Evolutionary conservation across 768 basidiomycete species (phyloP).

Genomic region (Amanita jacksonii): DNA sequence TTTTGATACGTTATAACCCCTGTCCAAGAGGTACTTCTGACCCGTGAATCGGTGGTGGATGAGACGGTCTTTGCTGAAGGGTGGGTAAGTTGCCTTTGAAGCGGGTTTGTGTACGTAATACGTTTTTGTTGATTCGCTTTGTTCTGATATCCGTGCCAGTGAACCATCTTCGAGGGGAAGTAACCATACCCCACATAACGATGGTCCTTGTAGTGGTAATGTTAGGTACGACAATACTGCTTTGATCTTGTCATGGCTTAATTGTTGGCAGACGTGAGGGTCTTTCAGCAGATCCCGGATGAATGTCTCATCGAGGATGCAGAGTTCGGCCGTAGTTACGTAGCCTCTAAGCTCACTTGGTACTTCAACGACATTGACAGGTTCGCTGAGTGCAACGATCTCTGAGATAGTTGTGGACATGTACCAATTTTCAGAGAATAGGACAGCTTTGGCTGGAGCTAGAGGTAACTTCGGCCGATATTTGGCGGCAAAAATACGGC

Average conservation of each 20-base stretch:
- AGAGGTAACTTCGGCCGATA: conserved; percentile 12
- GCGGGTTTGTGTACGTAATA: conserved; percentile 21
- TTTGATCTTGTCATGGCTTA: conserved; percentile 15
- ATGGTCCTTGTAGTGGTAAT: conserved; percentile 18
- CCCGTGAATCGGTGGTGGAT: conserved; percentile 19
- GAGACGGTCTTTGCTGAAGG: conserved; percentile 19
- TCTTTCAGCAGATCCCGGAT: conserved; percentile 14
- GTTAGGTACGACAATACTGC: conserved; percentile 20
- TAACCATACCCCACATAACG: conserved; percentile 23
- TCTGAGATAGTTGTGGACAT: conserved; percentile 14
- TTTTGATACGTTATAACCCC: conserved; percentile 17
- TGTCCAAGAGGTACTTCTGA: conserved; percentile 11
- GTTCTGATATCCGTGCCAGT: conserved; percentile 18
- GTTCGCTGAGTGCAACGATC: conserved; percentile 15
- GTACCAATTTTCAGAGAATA: conserved; percentile 12
- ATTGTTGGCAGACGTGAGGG: conserved; percentile 6
- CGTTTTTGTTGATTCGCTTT: conserved; percentile 2
- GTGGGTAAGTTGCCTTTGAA: conserved; percentile 10
- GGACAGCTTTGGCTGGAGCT: conserved; percentile 15
- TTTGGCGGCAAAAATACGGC: conserved; percentile 19
- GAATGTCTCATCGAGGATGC: conserved; percentile 17
- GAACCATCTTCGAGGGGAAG: conserved; percentile 27
- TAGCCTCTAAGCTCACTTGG: conserved; percentile 13
- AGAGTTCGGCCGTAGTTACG: conserved; percentile 13
- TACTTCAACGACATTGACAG: conserved; percentile 15